These are phyloP conservation scores for Chrysosporium keratinophilum DNA, from an alignment of 2,329 filamentous ascomycete genomes.

Conservation along the genomic window DNA sequence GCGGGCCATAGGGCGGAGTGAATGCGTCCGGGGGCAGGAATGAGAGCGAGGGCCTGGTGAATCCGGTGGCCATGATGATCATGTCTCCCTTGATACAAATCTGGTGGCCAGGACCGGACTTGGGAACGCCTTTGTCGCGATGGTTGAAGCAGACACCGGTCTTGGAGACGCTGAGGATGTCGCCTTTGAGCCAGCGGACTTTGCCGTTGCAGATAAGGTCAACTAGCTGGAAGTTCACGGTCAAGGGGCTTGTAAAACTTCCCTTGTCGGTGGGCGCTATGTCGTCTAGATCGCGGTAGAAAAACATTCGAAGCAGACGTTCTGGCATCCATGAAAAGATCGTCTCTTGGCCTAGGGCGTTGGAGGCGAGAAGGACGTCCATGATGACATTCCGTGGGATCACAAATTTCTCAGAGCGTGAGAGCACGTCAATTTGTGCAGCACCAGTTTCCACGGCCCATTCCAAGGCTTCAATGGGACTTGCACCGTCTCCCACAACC, in stretches of 20 bases:
- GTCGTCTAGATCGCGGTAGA: constrained; percentile 70
- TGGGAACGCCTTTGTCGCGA: constrained; percentile 60
- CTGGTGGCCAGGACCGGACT: constrained; percentile 61
- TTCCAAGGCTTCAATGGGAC: constrained; percentile 71
- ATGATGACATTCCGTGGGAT: constrained; percentile 70
- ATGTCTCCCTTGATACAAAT: constrained; percentile 61
- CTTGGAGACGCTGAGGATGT: constrained; percentile 57
- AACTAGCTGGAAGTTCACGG: constrained; percentile 77
- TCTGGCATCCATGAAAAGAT: constrained; percentile 69
- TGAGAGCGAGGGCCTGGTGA: constrained; percentile 58
- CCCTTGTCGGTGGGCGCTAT: constrained; percentile 60
- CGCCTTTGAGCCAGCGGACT: constrained; percentile 71
- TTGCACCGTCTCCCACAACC: constrained; percentile 69
- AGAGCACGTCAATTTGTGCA: constrained; percentile 59
- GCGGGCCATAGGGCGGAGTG: constrained; percentile 60
- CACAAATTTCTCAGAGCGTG: constrained; percentile 76
- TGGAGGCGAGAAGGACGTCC: constrained; percentile 62
- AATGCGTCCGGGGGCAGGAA: constrained; percentile 69
- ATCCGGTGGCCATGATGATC: constrained; percentile 75
- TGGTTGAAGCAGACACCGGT: constrained; percentile 61
- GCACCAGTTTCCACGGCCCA: constrained; percentile 61
- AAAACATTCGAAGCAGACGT: constrained; percentile 60
- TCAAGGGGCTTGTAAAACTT: constrained; percentile 73
- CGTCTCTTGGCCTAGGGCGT: constrained; percentile 70
- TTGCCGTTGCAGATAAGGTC: constrained; percentile 60